phyloP scores from a whole-genome alignment of 1,284 basidiomycete species.

The Thecaphora thlaspeos region DNA sequence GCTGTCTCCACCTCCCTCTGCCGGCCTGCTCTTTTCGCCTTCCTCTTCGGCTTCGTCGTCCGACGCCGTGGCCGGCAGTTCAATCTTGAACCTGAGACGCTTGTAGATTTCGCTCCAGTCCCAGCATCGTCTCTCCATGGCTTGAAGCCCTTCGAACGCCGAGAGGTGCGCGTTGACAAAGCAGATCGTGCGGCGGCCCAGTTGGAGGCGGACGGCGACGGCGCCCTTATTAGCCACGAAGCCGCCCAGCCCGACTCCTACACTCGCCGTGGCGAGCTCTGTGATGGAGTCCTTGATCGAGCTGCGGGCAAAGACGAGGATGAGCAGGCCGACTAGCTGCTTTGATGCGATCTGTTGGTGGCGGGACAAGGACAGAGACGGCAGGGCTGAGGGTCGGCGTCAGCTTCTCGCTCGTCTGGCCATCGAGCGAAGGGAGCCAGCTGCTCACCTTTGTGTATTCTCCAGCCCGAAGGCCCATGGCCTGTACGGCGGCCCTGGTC shows the following conservation, averaged over 20 bases:
- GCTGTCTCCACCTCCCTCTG: too few relatives aligned
- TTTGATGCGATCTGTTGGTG: slow-evolving; percentile 15
- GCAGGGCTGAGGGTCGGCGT: too few relatives aligned
- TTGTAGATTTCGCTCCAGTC: slow-evolving; percentile 38
- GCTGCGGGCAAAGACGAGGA: slow-evolving; percentile 20
- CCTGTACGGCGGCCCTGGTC: slow-evolving; percentile 9
- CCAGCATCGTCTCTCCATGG: slow-evolving; percentile 39
- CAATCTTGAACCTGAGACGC: slow-evolving; percentile 21
- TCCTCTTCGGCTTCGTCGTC: too few relatives aligned
- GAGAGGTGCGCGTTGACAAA: slow-evolving; percentile 94
- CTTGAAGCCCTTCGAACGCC: slow-evolving; percentile 61
- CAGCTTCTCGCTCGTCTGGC: background rate
- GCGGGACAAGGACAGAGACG: too few relatives aligned
- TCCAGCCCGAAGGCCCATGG: slow-evolving; percentile 12
- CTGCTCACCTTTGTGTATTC: slow-evolving; percentile 13
- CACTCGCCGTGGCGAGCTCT: slow-evolving; percentile 21
- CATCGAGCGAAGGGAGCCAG: too few relatives aligned
- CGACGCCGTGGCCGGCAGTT: too few relatives aligned
- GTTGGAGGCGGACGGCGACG: slow-evolving; percentile 84
- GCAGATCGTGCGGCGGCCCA: slow-evolving; percentile 85
- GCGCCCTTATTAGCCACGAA: slow-evolving; percentile 62
- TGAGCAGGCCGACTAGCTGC: slow-evolving; percentile 36
- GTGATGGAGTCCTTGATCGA: slow-evolving; percentile 7
- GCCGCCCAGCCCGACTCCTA: slow-evolving; percentile 35
- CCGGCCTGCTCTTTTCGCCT: too few relatives aligned